These are phyloP conservation scores for Durusdinium trenchii DNA, from an alignment of 73 alveolate species.

Conservation along the genomic window DNA sequence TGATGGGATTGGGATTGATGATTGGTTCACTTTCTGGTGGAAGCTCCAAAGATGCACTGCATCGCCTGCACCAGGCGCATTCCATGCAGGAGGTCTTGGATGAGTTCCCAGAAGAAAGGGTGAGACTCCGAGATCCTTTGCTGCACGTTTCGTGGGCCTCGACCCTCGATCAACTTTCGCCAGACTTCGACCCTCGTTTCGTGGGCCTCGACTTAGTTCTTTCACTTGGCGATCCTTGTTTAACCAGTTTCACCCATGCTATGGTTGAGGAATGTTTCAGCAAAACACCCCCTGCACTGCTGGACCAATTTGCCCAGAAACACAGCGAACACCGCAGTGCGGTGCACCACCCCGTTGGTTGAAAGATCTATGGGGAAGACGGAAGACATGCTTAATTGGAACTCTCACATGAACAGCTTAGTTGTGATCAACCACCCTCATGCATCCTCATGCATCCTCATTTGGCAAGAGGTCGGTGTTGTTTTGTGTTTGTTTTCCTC, in stretches of 20 bases:
- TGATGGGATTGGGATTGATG: too few relatives aligned
- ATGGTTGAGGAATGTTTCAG: too few relatives aligned
- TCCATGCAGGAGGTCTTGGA: conserved; percentile 87
- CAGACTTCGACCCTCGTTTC: neutral
- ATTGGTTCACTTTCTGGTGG: too few relatives aligned
- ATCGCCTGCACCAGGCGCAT: conserved; percentile 24
- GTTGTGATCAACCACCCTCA: neutral
- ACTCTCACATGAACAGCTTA: too few relatives aligned
- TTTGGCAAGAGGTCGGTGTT: neutral
- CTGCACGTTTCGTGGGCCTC: neutral
- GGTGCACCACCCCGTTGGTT: too few relatives aligned
- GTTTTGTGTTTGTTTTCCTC: neutral
- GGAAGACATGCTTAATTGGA: too few relatives aligned
- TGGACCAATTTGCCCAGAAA: too few relatives aligned
- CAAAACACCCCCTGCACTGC: too few relatives aligned
- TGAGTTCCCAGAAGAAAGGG: conserved; percentile 90
- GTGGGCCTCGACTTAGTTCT: neutral
- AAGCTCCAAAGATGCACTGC: neutral
- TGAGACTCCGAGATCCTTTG: conserved; percentile 46
- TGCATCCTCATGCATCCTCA: neutral
- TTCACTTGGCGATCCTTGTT: too few relatives aligned
- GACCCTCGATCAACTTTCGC: neutral
- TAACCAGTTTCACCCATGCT: too few relatives aligned
- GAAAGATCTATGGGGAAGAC: too few relatives aligned
- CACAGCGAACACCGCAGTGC: too few relatives aligned